These are phyloP conservation scores for Podaxis pistillaris DNA, from an alignment of 768 basidiomycete species.

Conservation along the genomic window DNA sequence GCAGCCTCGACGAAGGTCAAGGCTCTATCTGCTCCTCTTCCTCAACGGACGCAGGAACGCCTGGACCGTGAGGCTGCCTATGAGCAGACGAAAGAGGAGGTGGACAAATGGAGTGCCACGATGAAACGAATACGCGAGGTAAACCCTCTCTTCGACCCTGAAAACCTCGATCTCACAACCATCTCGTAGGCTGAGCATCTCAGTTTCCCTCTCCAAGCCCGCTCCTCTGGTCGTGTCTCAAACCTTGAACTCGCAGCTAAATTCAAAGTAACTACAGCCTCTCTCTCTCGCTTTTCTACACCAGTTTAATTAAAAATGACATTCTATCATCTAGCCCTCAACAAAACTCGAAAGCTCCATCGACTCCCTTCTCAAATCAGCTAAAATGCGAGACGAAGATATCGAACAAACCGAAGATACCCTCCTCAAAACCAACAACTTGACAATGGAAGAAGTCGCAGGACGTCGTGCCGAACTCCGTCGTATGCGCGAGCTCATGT, in stretches of 20 bases:
- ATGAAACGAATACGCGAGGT: conserved; percentile 93
- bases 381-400: conserved; percentile 80
- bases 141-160: conserved; percentile 14
- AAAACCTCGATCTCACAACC: conserved; percentile 9
- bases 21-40: conserved; percentile 79
- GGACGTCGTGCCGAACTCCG: conserved; percentile 79
- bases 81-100: conserved; percentile 88
- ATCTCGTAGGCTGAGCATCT: conserved; percentile 72
- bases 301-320: background rate
- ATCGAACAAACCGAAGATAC: conserved; percentile 74
- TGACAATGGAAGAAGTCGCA: conserved; percentile 84
- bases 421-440: conserved; percentile 71
- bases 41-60: conserved; percentile 83
- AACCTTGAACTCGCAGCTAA: conserved; percentile 77
- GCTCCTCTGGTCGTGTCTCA: conserved; percentile 53
- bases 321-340: conserved; percentile 52
- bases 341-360: conserved; percentile 85
- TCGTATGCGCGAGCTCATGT: conserved; percentile 89
- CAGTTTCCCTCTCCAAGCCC: conserved; percentile 80
- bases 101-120: conserved; percentile 89
- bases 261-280: conserved; percentile 62
- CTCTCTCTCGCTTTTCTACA: background rate
- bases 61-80: conserved; percentile 93
- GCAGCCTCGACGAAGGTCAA: conserved; percentile 50
- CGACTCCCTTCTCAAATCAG: conserved; percentile 74